Percentiles rank a stretch among this genome's conserved stretches.
Conservation (phyloP, 495 filamentous ascomycete species). For the Penicillium subrubescens region DNA sequence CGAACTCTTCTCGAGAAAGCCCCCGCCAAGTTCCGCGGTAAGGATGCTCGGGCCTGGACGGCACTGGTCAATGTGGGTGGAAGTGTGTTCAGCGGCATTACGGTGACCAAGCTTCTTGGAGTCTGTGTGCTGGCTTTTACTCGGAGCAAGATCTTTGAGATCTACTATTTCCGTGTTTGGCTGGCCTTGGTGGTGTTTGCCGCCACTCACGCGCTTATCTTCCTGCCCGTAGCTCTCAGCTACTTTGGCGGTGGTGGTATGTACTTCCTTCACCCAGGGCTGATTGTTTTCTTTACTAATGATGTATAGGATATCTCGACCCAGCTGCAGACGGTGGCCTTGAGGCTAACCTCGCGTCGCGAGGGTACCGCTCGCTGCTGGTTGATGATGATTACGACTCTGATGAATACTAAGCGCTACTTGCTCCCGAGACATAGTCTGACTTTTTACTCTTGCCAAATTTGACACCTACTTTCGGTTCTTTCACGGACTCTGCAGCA, state of each 20-base stretch:
- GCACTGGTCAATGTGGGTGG: slow-evolving; percentile 91
- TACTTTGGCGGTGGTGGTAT: slow-evolving; percentile 80
- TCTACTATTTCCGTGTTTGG: slow-evolving; percentile 99
- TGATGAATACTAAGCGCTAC: slow-evolving; percentile 45
- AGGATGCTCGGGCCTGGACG: slow-evolving; percentile 85
- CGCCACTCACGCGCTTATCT: slow-evolving; percentile 85
- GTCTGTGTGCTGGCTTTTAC: slow-evolving; percentile 94
- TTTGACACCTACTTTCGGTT: neutral
- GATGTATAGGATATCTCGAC: slow-evolving; percentile 69
- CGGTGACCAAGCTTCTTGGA: slow-evolving; percentile 89
- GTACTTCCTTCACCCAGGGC: slow-evolving; percentile 21
- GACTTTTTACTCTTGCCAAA: neutral
- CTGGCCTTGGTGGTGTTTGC: slow-evolving; percentile 85
- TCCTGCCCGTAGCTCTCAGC: slow-evolving; percentile 87
- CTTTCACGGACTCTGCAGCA: neutral
- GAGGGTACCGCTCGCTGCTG: slow-evolving; percentile 53
- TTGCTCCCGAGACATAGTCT: neutral
- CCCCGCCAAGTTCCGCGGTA: slow-evolving; percentile 63
- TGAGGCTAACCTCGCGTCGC: slow-evolving; percentile 73
- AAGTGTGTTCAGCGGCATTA: slow-evolving; percentile 94
- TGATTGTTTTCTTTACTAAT: slow-evolving; percentile 14
- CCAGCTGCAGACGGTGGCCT: slow-evolving; percentile 81
- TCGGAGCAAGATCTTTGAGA: slow-evolving; percentile 96
- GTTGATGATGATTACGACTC: slow-evolving; percentile 56
- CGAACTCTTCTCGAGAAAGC: slow-evolving; percentile 74